Conservation (phyloP, 1,139 yeast species). For the Saccharomycopsis phalli region DNA sequence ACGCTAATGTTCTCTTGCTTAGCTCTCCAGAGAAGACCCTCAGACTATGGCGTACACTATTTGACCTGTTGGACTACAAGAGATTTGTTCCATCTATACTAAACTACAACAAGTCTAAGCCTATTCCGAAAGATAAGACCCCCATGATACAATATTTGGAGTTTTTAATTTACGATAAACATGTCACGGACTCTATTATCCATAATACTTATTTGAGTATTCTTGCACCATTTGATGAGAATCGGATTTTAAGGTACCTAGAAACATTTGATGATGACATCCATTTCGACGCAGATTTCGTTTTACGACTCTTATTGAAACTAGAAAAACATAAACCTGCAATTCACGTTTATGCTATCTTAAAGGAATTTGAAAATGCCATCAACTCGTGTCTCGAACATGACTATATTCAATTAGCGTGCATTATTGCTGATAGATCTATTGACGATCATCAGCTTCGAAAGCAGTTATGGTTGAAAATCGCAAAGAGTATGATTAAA, state of each 20-base stretch:
- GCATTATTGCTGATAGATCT: constrained; percentile 45
- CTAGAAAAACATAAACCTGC: constrained; percentile 55
- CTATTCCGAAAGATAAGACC: constrained; percentile 39
- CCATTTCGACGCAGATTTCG: constrained; percentile 60
- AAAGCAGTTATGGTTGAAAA: constrained; percentile 66
- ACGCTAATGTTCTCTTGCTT: constrained; percentile 57
- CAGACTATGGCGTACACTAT: constrained; percentile 65
- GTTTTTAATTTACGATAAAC: constrained; percentile 13
- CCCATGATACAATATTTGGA: constrained; percentile 11
- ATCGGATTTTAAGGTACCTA: constrained; percentile 38
- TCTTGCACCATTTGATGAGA: constrained; percentile 47
- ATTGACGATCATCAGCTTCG: constrained; percentile 37
- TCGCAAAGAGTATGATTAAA: constrained; percentile 50
- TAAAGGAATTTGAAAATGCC: constrained; percentile 74
- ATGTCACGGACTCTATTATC: constrained; percentile 38
- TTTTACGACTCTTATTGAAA: constrained; percentile 63
- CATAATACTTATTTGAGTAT: constrained; percentile 71
- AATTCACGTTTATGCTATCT: constrained; percentile 56
- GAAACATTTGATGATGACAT: constrained; percentile 29
- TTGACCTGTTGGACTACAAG: constrained; percentile 41
- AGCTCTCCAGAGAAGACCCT: constrained; percentile 66
- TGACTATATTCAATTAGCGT: constrained; percentile 54
- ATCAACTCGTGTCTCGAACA: constrained; percentile 60
- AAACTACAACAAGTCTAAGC: constrained; percentile 44
- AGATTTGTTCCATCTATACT: constrained; percentile 69